Conservation (phyloP, 2,329 filamentous ascomycete species). For the Claviceps quebecensis region DNA sequence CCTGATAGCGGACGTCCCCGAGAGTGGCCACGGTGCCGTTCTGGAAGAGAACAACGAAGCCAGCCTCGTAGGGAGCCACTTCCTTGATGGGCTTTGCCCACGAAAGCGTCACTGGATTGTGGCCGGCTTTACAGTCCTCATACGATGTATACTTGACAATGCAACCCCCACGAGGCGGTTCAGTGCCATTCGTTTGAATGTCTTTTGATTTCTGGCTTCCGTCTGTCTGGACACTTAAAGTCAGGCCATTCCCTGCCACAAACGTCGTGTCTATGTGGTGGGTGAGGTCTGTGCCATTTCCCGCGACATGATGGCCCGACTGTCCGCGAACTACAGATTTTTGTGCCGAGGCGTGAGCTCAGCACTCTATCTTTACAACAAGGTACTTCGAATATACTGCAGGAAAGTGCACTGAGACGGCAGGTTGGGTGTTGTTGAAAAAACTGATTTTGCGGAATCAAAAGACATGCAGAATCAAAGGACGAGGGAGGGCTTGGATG, state of each 20-base stretch:
- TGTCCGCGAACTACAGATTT: slow-evolving; percentile 1
- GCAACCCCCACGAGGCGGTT: slow-evolving; percentile 1
- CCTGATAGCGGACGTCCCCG: slow-evolving; percentile 44
- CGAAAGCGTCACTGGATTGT: slow-evolving; percentile 10
- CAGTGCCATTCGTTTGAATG: not conserved
- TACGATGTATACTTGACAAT: slow-evolving; percentile 13
- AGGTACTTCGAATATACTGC: not conserved
- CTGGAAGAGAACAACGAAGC: slow-evolving; percentile 32
- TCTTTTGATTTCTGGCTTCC: not conserved
- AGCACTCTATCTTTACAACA: too few relatives aligned
- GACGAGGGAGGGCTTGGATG: not conserved
- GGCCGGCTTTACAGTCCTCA: slow-evolving; percentile 7
- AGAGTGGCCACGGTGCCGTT: slow-evolving; percentile 34
- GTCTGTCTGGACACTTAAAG: not conserved
- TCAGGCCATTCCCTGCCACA: slow-evolving; percentile 2
- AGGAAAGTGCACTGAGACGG: not conserved
- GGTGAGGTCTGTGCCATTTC: not conserved
- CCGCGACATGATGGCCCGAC: not conserved
- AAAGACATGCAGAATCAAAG: not conserved
- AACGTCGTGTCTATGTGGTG: not conserved
- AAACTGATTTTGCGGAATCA: not conserved
- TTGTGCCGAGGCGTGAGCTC: not conserved
- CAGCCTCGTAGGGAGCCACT: slow-evolving; percentile 32
- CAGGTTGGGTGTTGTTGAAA: not conserved
- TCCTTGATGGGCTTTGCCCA: slow-evolving; percentile 20